A percentile compares a stretch with the other conserved stretches of the same genome.
Evolutionary conservation across 2,329 filamentous ascomycete species (phyloP).

Genomic region (Claviceps sorghi): DNA sequence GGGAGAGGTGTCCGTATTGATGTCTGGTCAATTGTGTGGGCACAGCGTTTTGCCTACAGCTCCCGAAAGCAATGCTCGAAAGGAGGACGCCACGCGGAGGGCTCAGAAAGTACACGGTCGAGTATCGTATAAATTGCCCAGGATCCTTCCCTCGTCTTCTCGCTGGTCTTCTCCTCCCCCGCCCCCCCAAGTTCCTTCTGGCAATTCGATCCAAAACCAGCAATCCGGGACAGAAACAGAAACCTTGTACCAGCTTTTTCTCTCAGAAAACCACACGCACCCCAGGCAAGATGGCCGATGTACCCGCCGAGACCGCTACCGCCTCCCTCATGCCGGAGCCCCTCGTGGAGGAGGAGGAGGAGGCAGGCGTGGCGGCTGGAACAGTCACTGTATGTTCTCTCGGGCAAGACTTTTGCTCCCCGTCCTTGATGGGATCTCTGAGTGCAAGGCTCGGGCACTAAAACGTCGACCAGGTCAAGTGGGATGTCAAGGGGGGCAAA

Average conservation of each 20-base stretch:
- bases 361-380: too few relatives aligned
- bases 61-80: too few relatives aligned
- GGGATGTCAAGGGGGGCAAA: conserved; percentile 5
- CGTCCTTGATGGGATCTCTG: background rate
- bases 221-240: background rate
- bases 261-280: background rate
- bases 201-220: background rate
- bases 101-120: background rate
- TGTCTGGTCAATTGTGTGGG: too few relatives aligned
- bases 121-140: background rate
- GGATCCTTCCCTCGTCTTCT: background rate
- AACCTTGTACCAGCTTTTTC: background rate
- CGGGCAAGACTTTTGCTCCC: too few relatives aligned
- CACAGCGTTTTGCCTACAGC: too few relatives aligned
- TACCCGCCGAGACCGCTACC: background rate
- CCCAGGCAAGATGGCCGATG: background rate
- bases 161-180: background rate
- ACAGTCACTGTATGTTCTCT: background rate
- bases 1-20: too few relatives aligned
- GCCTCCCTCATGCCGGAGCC: background rate
- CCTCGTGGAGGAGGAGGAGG: background rate
- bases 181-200: background rate
- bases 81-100: background rate
- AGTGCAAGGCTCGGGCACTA: background rate
- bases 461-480: conserved; percentile 2